These are phyloP conservation scores for Psilocybe cubensis DNA, from an alignment of 768 basidiomycete species.

Conservation along the genomic window DNA sequence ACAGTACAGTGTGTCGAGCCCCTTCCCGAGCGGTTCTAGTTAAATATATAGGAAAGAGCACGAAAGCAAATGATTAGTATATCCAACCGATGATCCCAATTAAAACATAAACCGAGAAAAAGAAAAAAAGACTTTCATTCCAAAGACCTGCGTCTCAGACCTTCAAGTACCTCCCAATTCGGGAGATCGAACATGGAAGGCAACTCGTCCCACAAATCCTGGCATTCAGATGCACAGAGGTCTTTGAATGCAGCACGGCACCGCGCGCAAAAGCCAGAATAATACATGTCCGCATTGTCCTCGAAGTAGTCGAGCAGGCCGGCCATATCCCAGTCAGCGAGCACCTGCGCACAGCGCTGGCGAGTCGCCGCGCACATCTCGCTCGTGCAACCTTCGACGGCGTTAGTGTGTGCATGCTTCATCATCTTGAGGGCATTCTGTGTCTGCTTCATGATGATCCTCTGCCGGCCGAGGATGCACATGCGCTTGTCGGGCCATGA, in stretches of 20 bases:
- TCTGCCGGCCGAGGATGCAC: constrained; percentile 31
- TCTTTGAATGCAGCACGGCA: constrained; percentile 23
- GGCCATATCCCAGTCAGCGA: constrained; percentile 33
- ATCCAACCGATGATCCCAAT: background rate
- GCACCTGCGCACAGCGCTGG: constrained; percentile 25
- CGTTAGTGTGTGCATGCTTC: constrained; percentile 3
- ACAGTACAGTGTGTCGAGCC: too few species aligned
- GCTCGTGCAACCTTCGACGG: constrained; percentile 17
- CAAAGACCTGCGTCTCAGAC: constrained; percentile 18
- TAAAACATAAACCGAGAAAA: background rate
- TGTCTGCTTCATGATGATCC: constrained; percentile 26
- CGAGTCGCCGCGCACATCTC: constrained; percentile 19
- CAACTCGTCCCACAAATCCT: constrained; percentile 35
- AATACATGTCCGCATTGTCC: constrained; percentile 27
- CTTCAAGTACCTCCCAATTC: constrained; percentile 31
- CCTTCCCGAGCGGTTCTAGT: too few species aligned
- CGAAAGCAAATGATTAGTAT: too few species aligned
- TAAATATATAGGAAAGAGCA: too few species aligned
- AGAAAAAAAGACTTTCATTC: too few species aligned
- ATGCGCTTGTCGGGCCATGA: constrained; percentile 29
- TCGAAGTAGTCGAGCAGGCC: constrained; percentile 36
- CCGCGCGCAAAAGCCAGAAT: constrained; percentile 24
- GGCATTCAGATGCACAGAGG: constrained; percentile 20
- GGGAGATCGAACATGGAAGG: constrained; percentile 33
- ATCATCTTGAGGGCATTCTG: constrained; percentile 19